Evolutionary conservation across 495 filamentous ascomycete species (phyloP).

Genomic region (Penicillium macrosclerotiorum): DNA sequence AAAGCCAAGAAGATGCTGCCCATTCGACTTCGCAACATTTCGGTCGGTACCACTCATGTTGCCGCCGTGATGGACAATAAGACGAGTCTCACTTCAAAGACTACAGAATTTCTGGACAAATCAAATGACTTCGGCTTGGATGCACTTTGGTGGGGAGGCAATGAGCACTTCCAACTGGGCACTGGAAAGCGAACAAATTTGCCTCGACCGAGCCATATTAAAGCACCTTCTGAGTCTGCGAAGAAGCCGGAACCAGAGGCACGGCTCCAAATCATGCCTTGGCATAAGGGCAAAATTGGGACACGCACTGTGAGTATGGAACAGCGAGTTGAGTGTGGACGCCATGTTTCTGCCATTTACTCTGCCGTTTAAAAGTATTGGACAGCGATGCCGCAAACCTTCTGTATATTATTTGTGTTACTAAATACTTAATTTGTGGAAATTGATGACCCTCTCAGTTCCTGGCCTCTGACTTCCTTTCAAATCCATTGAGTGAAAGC

Average conservation of each 20-base stretch:
- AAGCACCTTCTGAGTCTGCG: conserved; percentile 58
- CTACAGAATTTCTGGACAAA: conserved; percentile 42
- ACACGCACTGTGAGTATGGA: conserved; percentile 70
- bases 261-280: conserved; percentile 83
- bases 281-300: conserved; percentile 62
- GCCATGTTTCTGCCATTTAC: conserved; percentile 81
- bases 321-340: conserved; percentile 86
- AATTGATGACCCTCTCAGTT: conserved; percentile 2
- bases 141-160: conserved; percentile 89
- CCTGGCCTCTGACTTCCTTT: neutral
- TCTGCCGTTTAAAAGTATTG: conserved; percentile 30
- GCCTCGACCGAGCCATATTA: conserved; percentile 70
- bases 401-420: conserved; percentile 28
- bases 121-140: conserved; percentile 77
- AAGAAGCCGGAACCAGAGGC: conserved; percentile 60
- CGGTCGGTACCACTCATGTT: conserved; percentile 74
- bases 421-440: conserved; percentile 7
- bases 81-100: conserved; percentile 54
- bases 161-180: conserved; percentile 89
- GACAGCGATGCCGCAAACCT: neutral
- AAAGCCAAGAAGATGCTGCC: conserved; percentile 60
- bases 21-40: conserved; percentile 70
- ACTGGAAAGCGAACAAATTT: conserved; percentile 85
- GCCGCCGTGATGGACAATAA: conserved; percentile 80
- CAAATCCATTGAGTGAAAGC: neutral